Evolutionary conservation across 257 asterid genomes (phyloP).

Genomic region (Penstemon barbatus): DNA sequence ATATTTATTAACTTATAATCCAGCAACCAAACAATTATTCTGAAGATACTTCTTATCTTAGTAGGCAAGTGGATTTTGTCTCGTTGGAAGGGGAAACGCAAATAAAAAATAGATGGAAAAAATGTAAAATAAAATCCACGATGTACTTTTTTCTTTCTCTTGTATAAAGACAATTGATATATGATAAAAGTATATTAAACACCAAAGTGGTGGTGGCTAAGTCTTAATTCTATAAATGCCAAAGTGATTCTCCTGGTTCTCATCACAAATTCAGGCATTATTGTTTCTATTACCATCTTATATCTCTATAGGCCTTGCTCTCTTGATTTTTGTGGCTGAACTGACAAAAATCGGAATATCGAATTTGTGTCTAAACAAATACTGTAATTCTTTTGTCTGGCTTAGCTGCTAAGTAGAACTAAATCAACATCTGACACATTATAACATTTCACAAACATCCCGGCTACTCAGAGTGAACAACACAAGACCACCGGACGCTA

Average conservation of each 20-base stretch:
- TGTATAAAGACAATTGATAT: too few relatives aligned
- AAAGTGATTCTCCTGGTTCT: background rate
- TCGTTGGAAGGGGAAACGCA: conserved; percentile 10
- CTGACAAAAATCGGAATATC: conserved; percentile 6
- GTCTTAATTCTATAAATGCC: background rate
- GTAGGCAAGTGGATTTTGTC: background rate
- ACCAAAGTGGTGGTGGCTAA: conserved; percentile 2
- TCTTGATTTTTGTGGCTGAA: conserved; percentile 9
- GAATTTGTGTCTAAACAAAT: background rate
- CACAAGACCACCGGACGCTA: conserved; percentile 3
- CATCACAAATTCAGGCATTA: background rate
- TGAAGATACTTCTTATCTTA: background rate
- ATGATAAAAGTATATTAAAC: background rate
- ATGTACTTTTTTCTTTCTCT: too few relatives aligned
- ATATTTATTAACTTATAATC: background rate
- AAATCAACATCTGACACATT: background rate
- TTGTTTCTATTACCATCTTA: background rate
- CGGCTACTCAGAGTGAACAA: conserved; percentile 7
- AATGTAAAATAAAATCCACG: background rate
- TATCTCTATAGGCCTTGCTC: background rate
- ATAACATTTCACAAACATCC: conserved; percentile 24
- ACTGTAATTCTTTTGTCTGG: background rate
- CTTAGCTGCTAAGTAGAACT: conserved; percentile 5
- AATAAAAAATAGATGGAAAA: conserved; percentile 3
- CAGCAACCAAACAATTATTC: conserved; percentile 2